Base-by-base conservation (phyloP, 2,329 filamentous ascomycete genomes). In the Stachybotrys chartarum region DNA sequence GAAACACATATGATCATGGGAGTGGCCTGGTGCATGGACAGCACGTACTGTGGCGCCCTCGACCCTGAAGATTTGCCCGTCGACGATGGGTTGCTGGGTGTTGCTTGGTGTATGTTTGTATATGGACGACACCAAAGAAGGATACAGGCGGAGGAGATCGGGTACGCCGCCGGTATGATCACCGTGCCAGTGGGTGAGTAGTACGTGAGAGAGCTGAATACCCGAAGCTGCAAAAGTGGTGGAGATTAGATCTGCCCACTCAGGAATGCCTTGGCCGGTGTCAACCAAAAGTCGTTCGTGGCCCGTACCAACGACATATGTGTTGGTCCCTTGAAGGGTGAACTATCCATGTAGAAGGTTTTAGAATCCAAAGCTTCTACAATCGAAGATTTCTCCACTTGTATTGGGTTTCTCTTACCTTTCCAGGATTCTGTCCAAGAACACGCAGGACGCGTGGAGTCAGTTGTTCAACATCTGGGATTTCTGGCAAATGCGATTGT, bases 181-280 rank as follows among this genome's bases (percentile, higher is more conserved):
- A 47, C 75, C 78, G 63, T 92, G 88, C 86, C 87, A 90, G 68
- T 91, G 88, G 0, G 87, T 90, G 14, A 91, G 72, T 5, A 91
- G 72, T 53, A 77, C 68, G 54, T 77, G 72, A 0, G 72, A 74
- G 0, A 81, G 46, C 10, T 10, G 8, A 8, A 48, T 24, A 17
- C 8, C 8, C 10, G 17, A 10, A 17, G 11, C 46, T 10, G 46
- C 8, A 7, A 48, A 7, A 8, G 18, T 24, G 18, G 46, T 11
- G 7, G 31, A 70, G 72, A 77, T 52, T 8, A 51, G 18, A 30
- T 30, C 24, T 30, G 49, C 49, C 49, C 49, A 45, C 8, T 49
- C 52, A 8, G 49, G 49, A 32, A 51, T 30, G 8, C 44, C 52
- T 24, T 51, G 12, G 12, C 7, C 42, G 16, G 50, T 57, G 8